Conservation (phyloP, 1,284 basidiomycete genomes). For the Microbotryum silenes-acaulis region DNA sequence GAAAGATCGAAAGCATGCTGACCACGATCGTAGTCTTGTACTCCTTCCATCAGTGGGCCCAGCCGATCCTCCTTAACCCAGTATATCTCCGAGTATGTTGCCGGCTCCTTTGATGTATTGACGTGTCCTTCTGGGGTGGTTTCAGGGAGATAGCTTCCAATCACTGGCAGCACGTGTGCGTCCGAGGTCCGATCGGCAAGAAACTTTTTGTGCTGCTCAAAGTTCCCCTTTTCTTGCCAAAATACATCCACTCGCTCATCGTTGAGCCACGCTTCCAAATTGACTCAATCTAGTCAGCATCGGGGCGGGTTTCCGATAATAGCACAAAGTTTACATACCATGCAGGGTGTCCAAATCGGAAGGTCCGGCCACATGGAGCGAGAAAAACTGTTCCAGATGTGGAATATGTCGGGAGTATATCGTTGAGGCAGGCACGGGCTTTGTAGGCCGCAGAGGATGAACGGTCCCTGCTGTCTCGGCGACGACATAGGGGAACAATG, state of each 20-base stretch:
- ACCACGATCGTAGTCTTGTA: conserved; percentile 51
- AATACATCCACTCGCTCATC: conserved; percentile 48
- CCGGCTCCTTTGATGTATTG: conserved; percentile 51
- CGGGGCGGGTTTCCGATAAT: conserved; percentile 43
- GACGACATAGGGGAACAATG: conserved; percentile 19
- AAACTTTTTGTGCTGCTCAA: conserved; percentile 49
- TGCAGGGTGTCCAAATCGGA: background rate
- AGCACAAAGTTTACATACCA: background rate
- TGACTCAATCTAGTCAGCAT: no score
- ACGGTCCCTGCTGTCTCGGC: conserved; percentile 25
- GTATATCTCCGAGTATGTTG: conserved; percentile 51
- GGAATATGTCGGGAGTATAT: conserved; percentile 50
- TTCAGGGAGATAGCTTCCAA: conserved; percentile 34
- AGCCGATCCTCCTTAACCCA: conserved; percentile 48
- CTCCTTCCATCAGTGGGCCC: conserved; percentile 29
- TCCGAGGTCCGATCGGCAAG: conserved; percentile 44
- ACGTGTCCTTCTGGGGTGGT: conserved; percentile 31
- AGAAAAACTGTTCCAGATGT: conserved; percentile 45
- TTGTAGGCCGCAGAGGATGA: conserved; percentile 53
- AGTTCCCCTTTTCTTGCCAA: conserved; percentile 50
- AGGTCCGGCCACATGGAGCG: conserved; percentile 47
- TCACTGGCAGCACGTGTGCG: conserved; percentile 46
- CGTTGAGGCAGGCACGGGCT: conserved; percentile 47
- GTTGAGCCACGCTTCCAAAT: conserved; percentile 53
- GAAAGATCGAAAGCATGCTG: background rate